Evolutionary conservation across 768 basidiomycete species (phyloP), one percentile per base, ranked within the genome.

Genomic region (Naganishia vaughanmartiniae): DNA sequence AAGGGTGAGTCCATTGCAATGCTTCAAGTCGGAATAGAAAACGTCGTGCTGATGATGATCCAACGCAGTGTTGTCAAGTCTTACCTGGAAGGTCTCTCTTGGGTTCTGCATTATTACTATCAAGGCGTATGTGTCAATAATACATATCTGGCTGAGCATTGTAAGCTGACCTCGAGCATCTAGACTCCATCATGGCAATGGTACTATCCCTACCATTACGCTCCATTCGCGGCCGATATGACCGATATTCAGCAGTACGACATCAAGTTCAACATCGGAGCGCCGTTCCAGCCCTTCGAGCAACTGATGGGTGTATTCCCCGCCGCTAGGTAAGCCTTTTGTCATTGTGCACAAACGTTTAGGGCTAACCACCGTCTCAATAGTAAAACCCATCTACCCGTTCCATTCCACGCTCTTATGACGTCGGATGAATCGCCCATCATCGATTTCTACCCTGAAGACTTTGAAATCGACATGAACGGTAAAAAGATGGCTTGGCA

Each of bases 401-500:
- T 85, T 34, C 85, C 87, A 0, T 93, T 97, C 84, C 94, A 96
- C 36, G 77, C 84, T 5, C 86, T 98, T 46, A 99, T 99, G 96
- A 86, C 84, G 4, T 87, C 90, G 2, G 86, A 89, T 57, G 87
- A 89, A 36, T 97, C 94, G 0, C 92, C 93, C 10, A 97, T 98
- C 81, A 87, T 92, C 71, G 94, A 98, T 77, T 98, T 97, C 83
- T 98, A 98, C 82, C 95, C 95, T 0, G 73, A 85, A 0, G 87
- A 89, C 19, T 99, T 99, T 80, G 88, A 94, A 75, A 89, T 98
- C 77, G 96, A 99, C 81, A 99, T 99, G 96, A 99, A 99, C 77
- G 96, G 96, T 70, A 98, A 98, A 84, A 91, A 90, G 83, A 97
- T 98, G 94, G 85, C 91, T 9, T 99, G 96, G 96, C 95, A 99